Base-by-base conservation (phyloP, 768 basidiomycete genomes). In the Erythrobasidium yunnanense region DNA sequence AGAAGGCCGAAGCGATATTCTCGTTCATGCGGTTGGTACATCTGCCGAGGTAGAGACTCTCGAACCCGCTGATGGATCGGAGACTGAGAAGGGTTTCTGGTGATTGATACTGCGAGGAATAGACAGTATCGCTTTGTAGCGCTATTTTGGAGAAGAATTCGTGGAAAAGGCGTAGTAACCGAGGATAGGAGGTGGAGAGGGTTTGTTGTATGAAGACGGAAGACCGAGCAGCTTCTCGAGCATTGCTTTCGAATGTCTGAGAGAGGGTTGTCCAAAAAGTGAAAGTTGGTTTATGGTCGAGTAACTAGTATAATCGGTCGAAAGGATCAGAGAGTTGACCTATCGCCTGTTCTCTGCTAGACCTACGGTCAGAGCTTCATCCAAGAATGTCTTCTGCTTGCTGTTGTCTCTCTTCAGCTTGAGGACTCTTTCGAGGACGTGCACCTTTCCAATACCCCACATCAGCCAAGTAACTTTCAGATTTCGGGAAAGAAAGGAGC, bases 111-210 rank as follows among this genome's bases (percentile, higher is more conserved):
- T 83, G 80, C 56, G 85, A 83, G 0, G 83, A 85, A 74, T 97
- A 97, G 4, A 88, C 79, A 0, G 95, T 97, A 73, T 97, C 93
- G 1, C 95, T 95, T 74, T 96, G 88, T 11, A 93, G 87, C 1
- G 90, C 85, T 56, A 97, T 90, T 75, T 91, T 91, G 30, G 87
- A 84, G 74, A 99, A 99, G 78, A 99, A 95, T 42, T 91, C 90
- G 62, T 99, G 95, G 77, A 99, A 92, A 1, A 96, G 81, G 8
- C 95, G 83, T 7, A 99, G 75, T 1, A 99, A 79, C 53, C 83
- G 83, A 2, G 92, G 90, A 77, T 97, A 97, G 18, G 88, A 87
- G 1, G 83, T 79, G 70, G 85, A 85, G 42, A 99, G 78, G 2
- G 88, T 88, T 71, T 92, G 90, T 71, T 96, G 91, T 11, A 96